These are phyloP conservation scores for Metschnikowia aberdeeniae DNA, from an alignment of 805 yeast genomes.

Conservation along the genomic window DNA sequence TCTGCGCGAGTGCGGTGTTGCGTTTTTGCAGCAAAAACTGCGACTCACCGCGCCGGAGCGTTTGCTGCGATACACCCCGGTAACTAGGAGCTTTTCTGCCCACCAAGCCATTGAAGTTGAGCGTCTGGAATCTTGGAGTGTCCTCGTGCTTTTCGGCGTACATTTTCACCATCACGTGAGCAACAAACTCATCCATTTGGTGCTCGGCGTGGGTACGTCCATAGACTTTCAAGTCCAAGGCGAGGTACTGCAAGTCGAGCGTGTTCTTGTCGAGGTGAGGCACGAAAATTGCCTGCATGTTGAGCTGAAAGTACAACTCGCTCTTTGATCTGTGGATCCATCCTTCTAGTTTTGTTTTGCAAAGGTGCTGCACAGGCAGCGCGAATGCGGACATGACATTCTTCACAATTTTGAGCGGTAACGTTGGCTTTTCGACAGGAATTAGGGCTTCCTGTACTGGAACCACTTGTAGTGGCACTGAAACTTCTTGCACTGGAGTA, in stretches of 20 bases:
- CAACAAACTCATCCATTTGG: not conserved
- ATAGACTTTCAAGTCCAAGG: not conserved
- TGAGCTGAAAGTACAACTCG: not conserved
- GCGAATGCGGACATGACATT: not conserved
- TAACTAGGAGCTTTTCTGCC: not conserved
- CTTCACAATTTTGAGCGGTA: not conserved
- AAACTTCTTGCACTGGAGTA: too few relatives aligned
- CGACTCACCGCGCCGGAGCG: too few relatives aligned
- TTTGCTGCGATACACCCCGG: too few relatives aligned
- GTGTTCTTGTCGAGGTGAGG: not conserved
- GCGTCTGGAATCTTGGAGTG: not conserved
- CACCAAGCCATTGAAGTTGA: not conserved
- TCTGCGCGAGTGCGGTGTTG: not conserved
- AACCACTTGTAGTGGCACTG: too few relatives aligned
- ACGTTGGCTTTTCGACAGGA: not conserved
- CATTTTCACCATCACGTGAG: not conserved
- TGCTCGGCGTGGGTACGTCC: not conserved
- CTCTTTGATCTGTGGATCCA: slow-evolving; percentile 2
- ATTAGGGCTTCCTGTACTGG: not conserved
- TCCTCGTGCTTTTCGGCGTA: not conserved
- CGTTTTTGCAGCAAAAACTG: not conserved
- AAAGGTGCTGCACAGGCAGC: not conserved
- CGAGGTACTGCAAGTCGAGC: not conserved
- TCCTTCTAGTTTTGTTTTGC: not conserved
- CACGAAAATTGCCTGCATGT: not conserved